Evolutionary conservation across 331 rosid species (phyloP), one percentile per base, ranked within the genome.

Genomic region (Saraca asoca): DNA sequence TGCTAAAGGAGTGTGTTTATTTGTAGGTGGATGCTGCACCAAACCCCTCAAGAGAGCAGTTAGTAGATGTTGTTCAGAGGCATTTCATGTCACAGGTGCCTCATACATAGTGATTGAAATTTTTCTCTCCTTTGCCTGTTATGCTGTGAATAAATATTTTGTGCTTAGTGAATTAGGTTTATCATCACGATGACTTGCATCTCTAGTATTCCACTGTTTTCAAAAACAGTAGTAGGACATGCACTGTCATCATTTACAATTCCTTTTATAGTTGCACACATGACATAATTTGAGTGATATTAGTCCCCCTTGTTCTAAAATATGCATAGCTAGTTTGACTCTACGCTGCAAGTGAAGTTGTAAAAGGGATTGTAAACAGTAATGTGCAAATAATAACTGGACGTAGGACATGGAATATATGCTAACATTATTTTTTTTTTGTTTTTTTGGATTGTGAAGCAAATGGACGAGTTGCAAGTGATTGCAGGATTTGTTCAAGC

Each of bases 81-180:
- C 99, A 94, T 86, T 94, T 94, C 80, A 88, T 86, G 99, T 90
- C 99, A 1, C 99, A 88, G 97, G 99, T 94, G 84, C 56, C 72
- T 68, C 11, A 33, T 13, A 14, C 12, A 48, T 58, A 33, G 15
- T 20, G 18, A 31, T 20, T 51, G 43, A 39, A 3, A 7, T 50
- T 9, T 14, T 65, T 66, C n/a, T 38, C 12, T 51, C 15, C 71
- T 37, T 43, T 11, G 20, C 34, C 43, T 2, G 13, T 68, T 17
- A 37, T 68, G 10, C 12, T 29, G 45, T 18, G 35, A 69, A 55
- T 48, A 39, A 69, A 55, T 48, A 39, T 51, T 53, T 4, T 35
- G 13, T 12, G 9, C 39, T 66, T 48, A 7, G 5, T 10, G 20
- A 29, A 46, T 37, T 55, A 48, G 2, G 9, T 33, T 39, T 45